Evolutionary conservation across 805 yeast species (phyloP), one percentile per base, ranked within the genome.

Genomic region (Yamadazyma nakazawae): DNA sequence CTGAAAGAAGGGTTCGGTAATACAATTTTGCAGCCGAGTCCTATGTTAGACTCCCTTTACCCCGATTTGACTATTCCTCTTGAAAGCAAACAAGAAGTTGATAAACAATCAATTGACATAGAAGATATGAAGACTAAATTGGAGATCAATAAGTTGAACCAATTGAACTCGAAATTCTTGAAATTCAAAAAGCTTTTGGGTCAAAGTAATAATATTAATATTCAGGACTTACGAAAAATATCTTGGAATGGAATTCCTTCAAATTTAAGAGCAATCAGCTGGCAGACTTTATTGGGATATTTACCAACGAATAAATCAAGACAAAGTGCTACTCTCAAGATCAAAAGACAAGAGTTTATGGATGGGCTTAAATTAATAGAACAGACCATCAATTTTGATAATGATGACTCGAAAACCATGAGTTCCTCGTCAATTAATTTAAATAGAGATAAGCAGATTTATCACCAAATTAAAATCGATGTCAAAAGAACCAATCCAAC

Each of bases 381-480:
- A 31, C 34, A 81, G n/a, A 79, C 82, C 51, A 68, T 73, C 26
- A 62, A 66, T 42, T 60, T 66, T 48, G 66, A 65, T 34, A 78
- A 62, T 41, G 59, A 54, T 40, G 51, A 56, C 3, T 40, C 50
- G 2, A 50, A 50, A 24, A 17, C 36, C 28, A 30, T 39, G 41
- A 28, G 79, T 37, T 35, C 45, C 2, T 45, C 53, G 2, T 35
- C 47, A 16, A 25, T 47, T 12, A 45, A 42, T 21, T 31, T 39
- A 34, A 61, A 49, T 41, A 42, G 56, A 18, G 62, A 62, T 40
- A 84, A 80, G 54, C 81, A 82, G 36, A 82, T 96, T 47, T 92
- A 96, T 87, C 98, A 94, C 70, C 99, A 92, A 69, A 91, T 92
- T 53, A 85, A 84, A 49, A 94, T 94, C 51, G 99, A 92, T 64